These are phyloP conservation scores for Sphagnum magellanicum DNA, from an alignment of 228 moss, liverwort and hornwort genomes.

Conservation along the genomic window DNA sequence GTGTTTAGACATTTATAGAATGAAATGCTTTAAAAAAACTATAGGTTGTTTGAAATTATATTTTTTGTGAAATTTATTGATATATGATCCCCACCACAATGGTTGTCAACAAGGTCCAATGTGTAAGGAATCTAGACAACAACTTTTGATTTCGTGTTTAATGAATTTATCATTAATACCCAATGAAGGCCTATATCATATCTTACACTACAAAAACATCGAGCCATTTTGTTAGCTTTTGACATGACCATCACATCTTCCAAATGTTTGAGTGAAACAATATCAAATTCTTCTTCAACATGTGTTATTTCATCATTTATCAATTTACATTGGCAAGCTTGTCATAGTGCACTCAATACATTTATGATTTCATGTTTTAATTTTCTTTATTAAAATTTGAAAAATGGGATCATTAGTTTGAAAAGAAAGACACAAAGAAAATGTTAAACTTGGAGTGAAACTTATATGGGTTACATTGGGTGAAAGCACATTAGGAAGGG, in stretches of 20 bases:
- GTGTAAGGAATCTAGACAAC: slow-evolving; percentile 84
- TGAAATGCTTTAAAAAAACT: no score
- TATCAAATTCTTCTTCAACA: slow-evolving; percentile 67
- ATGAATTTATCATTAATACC: slow-evolving; percentile 70
- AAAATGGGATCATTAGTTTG: slow-evolving; percentile 21
- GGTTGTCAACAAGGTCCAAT: slow-evolving; percentile 46
- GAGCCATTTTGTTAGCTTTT: slow-evolving; percentile 64
- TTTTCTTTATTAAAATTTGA: background rate
- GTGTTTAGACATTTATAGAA: no score
- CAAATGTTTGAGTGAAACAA: slow-evolving; percentile 84
- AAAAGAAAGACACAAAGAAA: slow-evolving; percentile 50
- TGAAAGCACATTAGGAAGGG: background rate
- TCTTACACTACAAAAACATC: slow-evolving; percentile 76
- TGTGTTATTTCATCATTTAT: slow-evolving; percentile 8
- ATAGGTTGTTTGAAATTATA: no score
- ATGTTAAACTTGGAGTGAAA: slow-evolving; percentile 59
- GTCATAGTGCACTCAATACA: no score
- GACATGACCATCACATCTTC: slow-evolving; percentile 82
- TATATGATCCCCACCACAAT: no score
- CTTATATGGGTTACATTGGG: slow-evolving; percentile 72
- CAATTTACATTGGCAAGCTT: no score
- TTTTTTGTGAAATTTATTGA: no score
- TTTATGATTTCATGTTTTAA: no score
- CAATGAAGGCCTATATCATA: slow-evolving; percentile 81
- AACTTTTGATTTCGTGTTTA: slow-evolving; percentile 56